Conservation (phyloP, 148 eudicot species). For the Rhododendron kiyosumense region DNA sequence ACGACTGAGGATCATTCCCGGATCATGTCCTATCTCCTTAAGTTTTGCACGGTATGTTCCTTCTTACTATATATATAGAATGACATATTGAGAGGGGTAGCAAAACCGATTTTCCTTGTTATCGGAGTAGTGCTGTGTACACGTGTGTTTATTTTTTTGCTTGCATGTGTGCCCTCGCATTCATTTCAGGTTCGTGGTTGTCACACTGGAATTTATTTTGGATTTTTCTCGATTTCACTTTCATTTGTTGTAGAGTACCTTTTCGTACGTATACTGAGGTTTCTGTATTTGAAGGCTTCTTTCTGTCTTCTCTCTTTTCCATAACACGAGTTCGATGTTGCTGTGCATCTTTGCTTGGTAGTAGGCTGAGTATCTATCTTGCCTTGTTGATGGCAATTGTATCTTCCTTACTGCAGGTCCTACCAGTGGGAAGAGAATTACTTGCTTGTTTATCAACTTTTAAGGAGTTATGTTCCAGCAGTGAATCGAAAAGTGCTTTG, state of each 20-base stretch:
- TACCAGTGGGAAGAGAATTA: slow-evolving; percentile 81
- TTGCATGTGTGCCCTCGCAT: background rate
- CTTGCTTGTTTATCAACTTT: slow-evolving; percentile 65
- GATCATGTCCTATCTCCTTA: slow-evolving; percentile 36
- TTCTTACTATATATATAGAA: background rate
- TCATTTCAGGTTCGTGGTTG: background rate
- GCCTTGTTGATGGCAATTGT: background rate
- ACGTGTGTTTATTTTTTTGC: background rate
- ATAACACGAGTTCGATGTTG: background rate
- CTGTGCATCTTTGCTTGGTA: background rate
- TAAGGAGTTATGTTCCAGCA: slow-evolving; percentile 48
- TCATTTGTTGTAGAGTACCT: background rate
- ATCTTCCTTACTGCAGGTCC: slow-evolving; percentile 35
- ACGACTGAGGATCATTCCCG: slow-evolving; percentile 52
- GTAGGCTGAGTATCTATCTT: background rate
- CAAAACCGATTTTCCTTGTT: background rate
- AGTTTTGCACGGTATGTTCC: too few relatives aligned
- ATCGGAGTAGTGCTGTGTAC: background rate
- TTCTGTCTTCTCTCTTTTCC: background rate
- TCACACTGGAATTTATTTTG: background rate
- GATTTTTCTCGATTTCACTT: background rate
- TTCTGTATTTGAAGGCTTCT: background rate
- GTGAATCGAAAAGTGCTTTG: slow-evolving; percentile 64
- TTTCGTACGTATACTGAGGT: background rate
- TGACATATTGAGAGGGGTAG: background rate